Conservation (phyloP, 1,139 yeast species). For the Wickerhamomyces sp. region DNA sequence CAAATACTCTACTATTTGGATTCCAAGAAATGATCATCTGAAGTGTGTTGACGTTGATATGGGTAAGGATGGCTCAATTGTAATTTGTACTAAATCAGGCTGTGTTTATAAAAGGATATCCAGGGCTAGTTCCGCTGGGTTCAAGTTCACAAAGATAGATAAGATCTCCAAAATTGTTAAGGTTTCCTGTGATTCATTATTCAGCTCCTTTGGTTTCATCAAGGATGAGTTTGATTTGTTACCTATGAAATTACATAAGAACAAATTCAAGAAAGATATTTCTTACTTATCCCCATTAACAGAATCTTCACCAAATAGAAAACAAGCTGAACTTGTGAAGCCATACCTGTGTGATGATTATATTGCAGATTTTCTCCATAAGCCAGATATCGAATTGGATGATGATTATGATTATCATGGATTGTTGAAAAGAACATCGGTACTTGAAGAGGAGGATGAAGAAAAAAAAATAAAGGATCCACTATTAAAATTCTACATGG, state of each 20-base stretch:
- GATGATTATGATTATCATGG: conserved; percentile 15
- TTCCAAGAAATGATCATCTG: conserved; percentile 47
- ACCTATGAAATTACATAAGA: conserved; percentile 43
- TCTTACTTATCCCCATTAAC: conserved; percentile 43
- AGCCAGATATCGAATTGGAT: conserved; percentile 9
- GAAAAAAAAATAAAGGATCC: conserved; percentile 6
- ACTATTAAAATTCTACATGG: conserved; percentile 3
- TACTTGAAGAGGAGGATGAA: conserved; percentile 1
- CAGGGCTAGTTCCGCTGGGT: conserved; percentile 30
- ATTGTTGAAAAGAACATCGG: conserved; percentile 4
- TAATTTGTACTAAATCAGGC: conserved; percentile 66
- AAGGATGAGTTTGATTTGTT: conserved; percentile 57
- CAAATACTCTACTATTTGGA: conserved; percentile 45
- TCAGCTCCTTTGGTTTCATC: conserved; percentile 64
- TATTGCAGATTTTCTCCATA: conserved; percentile 13
- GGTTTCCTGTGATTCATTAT: conserved; percentile 64
- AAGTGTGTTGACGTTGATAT: conserved; percentile 59
- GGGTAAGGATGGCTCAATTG: conserved; percentile 62
- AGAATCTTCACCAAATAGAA: conserved; percentile 17
- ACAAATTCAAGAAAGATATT: conserved; percentile 44
- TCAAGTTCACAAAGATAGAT: conserved; percentile 53
- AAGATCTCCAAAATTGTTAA: conserved; percentile 47
- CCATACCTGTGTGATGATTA: conserved; percentile 6
- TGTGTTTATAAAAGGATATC: conserved; percentile 46
- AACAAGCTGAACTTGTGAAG: conserved; percentile 14